These are phyloP conservation scores for Barnettozyma pratensis DNA, from an alignment of 805 yeast species.

Conservation along the genomic window DNA sequence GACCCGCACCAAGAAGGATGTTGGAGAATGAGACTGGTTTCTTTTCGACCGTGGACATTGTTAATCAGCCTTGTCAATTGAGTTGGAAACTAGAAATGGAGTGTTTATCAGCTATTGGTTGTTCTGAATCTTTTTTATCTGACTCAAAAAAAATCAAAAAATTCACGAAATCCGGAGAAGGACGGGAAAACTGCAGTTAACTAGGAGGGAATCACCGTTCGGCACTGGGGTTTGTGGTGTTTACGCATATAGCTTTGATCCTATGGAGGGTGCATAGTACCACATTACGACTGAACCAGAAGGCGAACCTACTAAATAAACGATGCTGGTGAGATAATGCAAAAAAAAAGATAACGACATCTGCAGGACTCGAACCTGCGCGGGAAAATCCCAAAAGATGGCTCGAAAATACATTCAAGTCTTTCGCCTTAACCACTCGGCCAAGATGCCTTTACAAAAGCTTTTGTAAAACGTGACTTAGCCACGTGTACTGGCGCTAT, in stretches of 20 bases:
- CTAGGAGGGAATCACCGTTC: too few relatives aligned
- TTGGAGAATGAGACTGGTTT: conserved; percentile 86
- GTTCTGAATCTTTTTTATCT: background rate
- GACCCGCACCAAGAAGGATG: conserved; percentile 88
- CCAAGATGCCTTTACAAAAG: conserved; percentile 28
- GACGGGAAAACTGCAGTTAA: background rate
- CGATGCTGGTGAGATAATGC: background rate
- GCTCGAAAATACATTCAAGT: conserved; percentile 19
- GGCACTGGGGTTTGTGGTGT: too few relatives aligned
- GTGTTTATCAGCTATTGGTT: background rate
- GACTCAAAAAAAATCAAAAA: background rate
- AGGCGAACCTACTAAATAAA: too few relatives aligned
- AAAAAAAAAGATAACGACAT: conserved; percentile 36
- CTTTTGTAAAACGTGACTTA: conserved; percentile 16
- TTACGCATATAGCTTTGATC: too few relatives aligned
- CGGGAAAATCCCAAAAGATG: conserved; percentile 45
- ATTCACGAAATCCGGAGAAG: conserved; percentile 23
- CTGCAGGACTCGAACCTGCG: conserved; percentile 63
- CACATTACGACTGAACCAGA: too few relatives aligned
- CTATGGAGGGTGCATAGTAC: too few relatives aligned
- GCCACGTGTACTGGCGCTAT: too few relatives aligned
- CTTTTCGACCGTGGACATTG: conserved; percentile 46
- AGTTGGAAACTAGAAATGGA: background rate
- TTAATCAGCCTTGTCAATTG: background rate
- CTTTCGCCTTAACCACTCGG: conserved; percentile 29